A percentile compares a stretch with the other conserved stretches of the same genome.
phyloP scores from a whole-genome alignment of 2,329 filamentous ascomycete genomes.

The Coniella vitis region DNA sequence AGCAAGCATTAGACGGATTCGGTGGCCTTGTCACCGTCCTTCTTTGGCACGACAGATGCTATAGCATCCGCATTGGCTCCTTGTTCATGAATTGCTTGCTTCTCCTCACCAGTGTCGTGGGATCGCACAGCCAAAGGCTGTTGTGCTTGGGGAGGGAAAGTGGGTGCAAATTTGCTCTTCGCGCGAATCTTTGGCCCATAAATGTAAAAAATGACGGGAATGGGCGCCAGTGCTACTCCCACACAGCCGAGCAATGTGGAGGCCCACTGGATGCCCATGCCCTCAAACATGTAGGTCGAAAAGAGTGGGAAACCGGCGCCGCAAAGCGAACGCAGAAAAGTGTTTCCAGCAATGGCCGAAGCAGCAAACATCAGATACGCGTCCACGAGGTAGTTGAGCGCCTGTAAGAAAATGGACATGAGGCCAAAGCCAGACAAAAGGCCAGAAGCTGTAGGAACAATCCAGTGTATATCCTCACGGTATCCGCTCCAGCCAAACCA shows the following conservation, averaged over 20 bases:
- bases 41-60: slow-evolving; percentile 11
- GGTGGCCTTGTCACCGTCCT: slow-evolving; percentile 19
- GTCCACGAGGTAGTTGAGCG: slow-evolving; percentile 76
- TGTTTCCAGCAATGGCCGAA: slow-evolving; percentile 76
- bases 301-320: slow-evolving; percentile 79
- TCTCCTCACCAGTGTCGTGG: slow-evolving; percentile 5
- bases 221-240: slow-evolving; percentile 50
- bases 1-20: slow-evolving; percentile 18
- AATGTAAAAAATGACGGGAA: slow-evolving; percentile 55
- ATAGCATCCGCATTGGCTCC: slow-evolving; percentile 11
- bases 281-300: slow-evolving; percentile 61
- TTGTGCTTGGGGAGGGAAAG: slow-evolving; percentile 22
- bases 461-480: slow-evolving; percentile 52
- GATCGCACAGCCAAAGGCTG: not conserved
- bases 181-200: slow-evolving; percentile 52
- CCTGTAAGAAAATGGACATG: slow-evolving; percentile 75
- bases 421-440: slow-evolving; percentile 67
- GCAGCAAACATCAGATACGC: slow-evolving; percentile 68
- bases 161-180: slow-evolving; percentile 51
- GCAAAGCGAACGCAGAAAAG: slow-evolving; percentile 70
- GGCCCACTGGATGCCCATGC: slow-evolving; percentile 56
- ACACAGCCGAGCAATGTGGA: slow-evolving; percentile 56
- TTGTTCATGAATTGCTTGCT: slow-evolving; percentile 2
- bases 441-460: slow-evolving; percentile 55
- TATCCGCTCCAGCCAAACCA: slow-evolving; percentile 71